Percentiles rank a stretch among this genome's conserved stretches.
Conservation (phyloP, 306 rosid species). For the Cotoneaster glaucophyllus region DNA sequence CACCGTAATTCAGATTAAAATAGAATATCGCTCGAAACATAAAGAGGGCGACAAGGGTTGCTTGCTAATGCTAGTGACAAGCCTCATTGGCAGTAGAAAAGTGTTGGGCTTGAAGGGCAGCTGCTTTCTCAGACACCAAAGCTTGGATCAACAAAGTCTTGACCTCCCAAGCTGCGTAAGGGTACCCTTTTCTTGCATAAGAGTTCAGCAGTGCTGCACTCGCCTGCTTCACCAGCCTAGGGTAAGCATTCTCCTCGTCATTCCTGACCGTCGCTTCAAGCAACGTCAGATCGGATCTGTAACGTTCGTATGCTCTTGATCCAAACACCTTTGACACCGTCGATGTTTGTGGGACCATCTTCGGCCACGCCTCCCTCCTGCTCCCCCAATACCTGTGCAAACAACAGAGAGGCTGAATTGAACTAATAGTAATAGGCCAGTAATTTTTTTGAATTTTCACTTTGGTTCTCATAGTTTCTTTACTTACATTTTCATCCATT, state of each 20-base stretch:
- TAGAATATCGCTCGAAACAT: background rate
- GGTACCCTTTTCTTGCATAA: conserved; percentile 55
- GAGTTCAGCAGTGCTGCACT: conserved; percentile 71
- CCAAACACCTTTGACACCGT: conserved; percentile 78
- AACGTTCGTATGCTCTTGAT: conserved; percentile 59
- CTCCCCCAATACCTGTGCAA: conserved; percentile 67
- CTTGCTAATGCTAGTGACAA: conserved; percentile 30
- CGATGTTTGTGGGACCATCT: conserved; percentile 77
- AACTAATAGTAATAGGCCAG: background rate
- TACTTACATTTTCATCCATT: background rate
- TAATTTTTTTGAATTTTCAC: background rate
- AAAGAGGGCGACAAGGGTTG: background rate
- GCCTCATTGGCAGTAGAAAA: conserved; percentile 61
- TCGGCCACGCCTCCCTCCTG: conserved; percentile 72
- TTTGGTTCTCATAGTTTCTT: background rate
- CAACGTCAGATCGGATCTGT: conserved; percentile 68
- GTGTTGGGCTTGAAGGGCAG: conserved; percentile 45
- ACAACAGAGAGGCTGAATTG: background rate
- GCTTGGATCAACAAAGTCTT: conserved; percentile 77
- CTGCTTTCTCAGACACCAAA: conserved; percentile 50
- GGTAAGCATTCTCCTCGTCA: conserved; percentile 44
- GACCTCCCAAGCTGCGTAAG: conserved; percentile 75
- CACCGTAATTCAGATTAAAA: background rate
- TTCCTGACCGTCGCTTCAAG: conserved; percentile 56
- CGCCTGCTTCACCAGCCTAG: conserved; percentile 64